A percentile compares a stretch with the other conserved stretches of the same genome.
Evolutionary conservation across 768 basidiomycete species (phyloP).

Genomic region (Macrolepiota albuminosa): DNA sequence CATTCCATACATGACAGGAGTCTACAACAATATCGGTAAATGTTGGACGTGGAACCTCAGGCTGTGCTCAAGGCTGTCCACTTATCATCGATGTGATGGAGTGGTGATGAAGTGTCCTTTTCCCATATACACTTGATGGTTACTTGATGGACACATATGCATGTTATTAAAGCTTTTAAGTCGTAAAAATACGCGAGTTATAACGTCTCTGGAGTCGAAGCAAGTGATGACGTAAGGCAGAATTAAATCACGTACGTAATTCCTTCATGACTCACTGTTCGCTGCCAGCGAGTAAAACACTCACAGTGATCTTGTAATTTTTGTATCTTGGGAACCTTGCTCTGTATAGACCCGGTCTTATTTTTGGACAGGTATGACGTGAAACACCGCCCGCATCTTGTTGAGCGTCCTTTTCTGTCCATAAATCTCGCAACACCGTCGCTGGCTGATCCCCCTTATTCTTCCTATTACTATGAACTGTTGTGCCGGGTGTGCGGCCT

Average conservation of each 20-base stretch:
- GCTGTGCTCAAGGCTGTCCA: not conserved
- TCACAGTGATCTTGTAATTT: not conserved
- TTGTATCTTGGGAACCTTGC: not conserved
- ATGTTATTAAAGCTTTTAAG: no score
- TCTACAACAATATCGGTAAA: not conserved
- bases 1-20: not conserved
- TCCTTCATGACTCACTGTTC: not conserved
- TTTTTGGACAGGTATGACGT: constrained; percentile 10
- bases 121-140: not conserved
- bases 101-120: not conserved
- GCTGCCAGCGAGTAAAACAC: not conserved
- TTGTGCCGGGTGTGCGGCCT: constrained; percentile 35
- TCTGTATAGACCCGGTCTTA: not conserved
- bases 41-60: not conserved
- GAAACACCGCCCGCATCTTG: constrained; percentile 6
- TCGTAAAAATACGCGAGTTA: no score
- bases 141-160: no score
- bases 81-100: not conserved
- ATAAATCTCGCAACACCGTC: constrained; percentile 3
- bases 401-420: not conserved
- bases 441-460: not conserved
- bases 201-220: not conserved
- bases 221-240: not conserved
- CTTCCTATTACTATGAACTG: constrained; percentile 8
- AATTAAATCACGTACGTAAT: not conserved